Percentiles rank a stretch among this genome's conserved stretches.
These are phyloP conservation scores for Oryza coarctata DNA, from an alignment of 176 grass and related monocot species.

Conservation along the genomic window DNA sequence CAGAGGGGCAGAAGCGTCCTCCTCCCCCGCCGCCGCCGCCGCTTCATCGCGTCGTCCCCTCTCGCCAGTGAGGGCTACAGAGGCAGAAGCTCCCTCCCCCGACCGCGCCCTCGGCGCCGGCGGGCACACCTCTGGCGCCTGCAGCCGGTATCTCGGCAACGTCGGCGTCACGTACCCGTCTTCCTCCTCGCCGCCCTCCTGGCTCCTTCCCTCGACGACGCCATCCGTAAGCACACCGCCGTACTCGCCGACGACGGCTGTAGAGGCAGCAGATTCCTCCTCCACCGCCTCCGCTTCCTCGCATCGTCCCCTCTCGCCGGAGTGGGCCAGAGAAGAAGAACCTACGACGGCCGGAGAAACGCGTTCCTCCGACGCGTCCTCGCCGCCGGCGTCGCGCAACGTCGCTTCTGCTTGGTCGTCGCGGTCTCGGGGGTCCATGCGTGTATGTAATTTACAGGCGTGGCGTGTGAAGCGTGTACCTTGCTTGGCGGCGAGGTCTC, in stretches of 20 bases:
- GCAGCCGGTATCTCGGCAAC: constrained; percentile 19
- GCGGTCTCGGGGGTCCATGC: background rate
- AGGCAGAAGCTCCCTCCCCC: too few relatives aligned
- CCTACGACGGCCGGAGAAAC: too few relatives aligned
- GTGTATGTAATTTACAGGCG: background rate
- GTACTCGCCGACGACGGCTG: too few relatives aligned
- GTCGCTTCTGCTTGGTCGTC: background rate
- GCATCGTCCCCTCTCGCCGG: background rate
- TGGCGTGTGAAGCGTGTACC: background rate
- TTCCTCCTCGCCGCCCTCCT: background rate
- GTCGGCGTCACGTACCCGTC: constrained; percentile 36
- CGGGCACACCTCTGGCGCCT: background rate
- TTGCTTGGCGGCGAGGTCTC: background rate
- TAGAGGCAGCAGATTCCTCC: background rate
- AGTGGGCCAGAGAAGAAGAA: background rate
- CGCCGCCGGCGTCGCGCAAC: background rate
- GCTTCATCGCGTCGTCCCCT: too few relatives aligned
- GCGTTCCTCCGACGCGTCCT: too few relatives aligned
- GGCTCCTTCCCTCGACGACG: too few relatives aligned
- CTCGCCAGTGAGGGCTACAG: background rate
- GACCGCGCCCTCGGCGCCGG: background rate
- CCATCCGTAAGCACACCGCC: background rate
- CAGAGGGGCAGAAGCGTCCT: background rate
- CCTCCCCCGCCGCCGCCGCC: background rate
- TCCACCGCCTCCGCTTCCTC: background rate